These are phyloP conservation scores for Persicaria tinctoria DNA, from an alignment of 148 eudicot species.

Conservation along the genomic window DNA sequence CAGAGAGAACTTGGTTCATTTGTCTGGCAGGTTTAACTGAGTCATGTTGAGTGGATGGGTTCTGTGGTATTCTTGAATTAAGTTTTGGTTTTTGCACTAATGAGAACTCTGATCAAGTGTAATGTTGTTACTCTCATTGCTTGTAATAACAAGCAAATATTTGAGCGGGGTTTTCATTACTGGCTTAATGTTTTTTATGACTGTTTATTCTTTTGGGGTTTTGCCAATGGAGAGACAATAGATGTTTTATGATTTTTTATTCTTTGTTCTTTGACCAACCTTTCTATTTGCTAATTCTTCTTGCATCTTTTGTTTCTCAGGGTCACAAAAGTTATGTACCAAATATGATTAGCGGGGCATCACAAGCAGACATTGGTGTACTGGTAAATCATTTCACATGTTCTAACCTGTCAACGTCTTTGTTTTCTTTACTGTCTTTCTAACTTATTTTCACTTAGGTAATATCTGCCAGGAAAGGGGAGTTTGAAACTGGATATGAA, in stretches of 20 bases:
- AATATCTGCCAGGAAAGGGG: conserved; percentile 96
- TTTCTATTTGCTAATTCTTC: background rate
- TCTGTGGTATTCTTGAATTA: too few species aligned
- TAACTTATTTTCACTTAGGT: conserved; percentile 36
- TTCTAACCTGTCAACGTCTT: background rate
- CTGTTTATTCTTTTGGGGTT: background rate
- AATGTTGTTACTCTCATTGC: background rate
- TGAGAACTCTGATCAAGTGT: background rate
- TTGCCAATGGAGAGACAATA: background rate
- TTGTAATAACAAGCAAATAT: background rate
- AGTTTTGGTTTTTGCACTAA: background rate
- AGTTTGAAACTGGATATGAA: conserved; percentile 98
- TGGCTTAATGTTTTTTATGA: too few species aligned
- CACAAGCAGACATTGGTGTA: conserved; percentile 96
- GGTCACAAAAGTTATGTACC: conserved; percentile 99
- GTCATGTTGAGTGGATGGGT: too few species aligned
- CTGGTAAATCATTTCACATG: conserved; percentile 40
- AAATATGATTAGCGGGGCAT: conserved; percentile 97
- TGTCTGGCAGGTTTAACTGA: too few species aligned
- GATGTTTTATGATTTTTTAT: background rate
- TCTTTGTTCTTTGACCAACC: background rate
- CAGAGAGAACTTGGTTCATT: too few species aligned
- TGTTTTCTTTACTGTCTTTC: background rate
- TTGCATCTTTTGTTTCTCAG: conserved; percentile 24
- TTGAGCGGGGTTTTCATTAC: background rate